phyloP scores from a whole-genome alignment of 306 rosid species.

The Gynostemma pentaphyllum region DNA sequence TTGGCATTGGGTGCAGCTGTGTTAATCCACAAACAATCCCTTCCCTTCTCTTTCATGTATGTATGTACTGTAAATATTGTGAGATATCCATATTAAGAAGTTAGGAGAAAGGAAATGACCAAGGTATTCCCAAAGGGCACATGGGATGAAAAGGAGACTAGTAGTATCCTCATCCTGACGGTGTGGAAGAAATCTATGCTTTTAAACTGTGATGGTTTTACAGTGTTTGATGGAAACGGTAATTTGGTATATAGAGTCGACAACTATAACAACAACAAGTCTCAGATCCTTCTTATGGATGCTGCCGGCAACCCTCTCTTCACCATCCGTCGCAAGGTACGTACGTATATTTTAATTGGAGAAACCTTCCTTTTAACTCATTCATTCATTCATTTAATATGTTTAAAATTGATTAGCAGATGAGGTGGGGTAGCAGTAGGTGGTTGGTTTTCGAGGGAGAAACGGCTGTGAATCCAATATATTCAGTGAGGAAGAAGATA shows the following conservation, averaged over 20 bases:
- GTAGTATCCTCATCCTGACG: no score
- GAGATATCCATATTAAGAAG: no score
- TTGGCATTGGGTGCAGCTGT: no score
- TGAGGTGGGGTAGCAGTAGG: slow-evolving; percentile 43
- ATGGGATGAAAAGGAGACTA: no score
- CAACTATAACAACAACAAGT: slow-evolving; percentile 35
- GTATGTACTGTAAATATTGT: no score
- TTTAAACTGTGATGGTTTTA: slow-evolving; percentile 61
- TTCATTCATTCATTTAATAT: neutral
- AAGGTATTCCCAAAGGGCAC: slow-evolving; percentile 48
- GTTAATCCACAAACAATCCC: no score
- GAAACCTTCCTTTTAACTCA: no score
- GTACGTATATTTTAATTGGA: no score
- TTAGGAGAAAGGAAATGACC: slow-evolving; percentile 41
- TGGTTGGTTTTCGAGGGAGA: slow-evolving; percentile 67
- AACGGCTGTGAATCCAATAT: slow-evolving; percentile 23
- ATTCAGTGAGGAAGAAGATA: slow-evolving; percentile 30
- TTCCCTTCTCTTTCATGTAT: no score
- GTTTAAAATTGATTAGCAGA: no score
- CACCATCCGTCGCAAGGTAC: slow-evolving; percentile 67
- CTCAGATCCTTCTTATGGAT: slow-evolving; percentile 67
- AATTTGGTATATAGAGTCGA: slow-evolving; percentile 58
- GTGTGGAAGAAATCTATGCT: slow-evolving; percentile 79
- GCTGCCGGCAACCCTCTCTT: slow-evolving; percentile 53
- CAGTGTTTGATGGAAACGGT: slow-evolving; percentile 47